These are phyloP conservation scores for Macaranga tanarius DNA, from an alignment of 441 rosid genomes.

Conservation along the genomic window DNA sequence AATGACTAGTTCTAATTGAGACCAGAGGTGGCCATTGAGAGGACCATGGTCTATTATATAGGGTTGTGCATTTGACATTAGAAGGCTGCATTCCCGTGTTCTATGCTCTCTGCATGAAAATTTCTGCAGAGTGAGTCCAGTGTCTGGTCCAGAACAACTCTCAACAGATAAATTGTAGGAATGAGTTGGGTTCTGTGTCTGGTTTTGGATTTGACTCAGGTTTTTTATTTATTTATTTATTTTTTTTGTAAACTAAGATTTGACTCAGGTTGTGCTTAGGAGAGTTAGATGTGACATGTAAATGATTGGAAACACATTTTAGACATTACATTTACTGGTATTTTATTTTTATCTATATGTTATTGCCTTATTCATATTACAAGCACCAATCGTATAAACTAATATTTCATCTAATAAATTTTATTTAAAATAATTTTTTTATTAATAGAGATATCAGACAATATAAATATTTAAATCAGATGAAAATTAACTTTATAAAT, in stretches of 20 bases:
- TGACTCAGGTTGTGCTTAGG: neutral
- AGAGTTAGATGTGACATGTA: neutral
- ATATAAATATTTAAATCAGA: too few species aligned
- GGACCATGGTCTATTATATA: neutral
- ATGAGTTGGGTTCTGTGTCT: neutral
- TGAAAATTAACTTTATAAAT: too few species aligned
- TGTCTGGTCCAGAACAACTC: neutral
- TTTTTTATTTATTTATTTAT: too few species aligned
- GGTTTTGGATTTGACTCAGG: neutral
- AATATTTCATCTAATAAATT: too few species aligned
- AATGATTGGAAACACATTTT: neutral
- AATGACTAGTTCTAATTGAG: neutral
- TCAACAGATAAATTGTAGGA: neutral
- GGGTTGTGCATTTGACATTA: neutral
- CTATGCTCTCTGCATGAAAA: neutral
- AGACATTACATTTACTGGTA: neutral
- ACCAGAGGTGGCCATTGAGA: neutral
- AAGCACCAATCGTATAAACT: too few species aligned
- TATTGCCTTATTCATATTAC: too few species aligned
- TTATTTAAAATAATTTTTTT: too few species aligned
- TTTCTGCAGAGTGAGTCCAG: neutral
- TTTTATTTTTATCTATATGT: neutral
- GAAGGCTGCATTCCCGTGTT: neutral
- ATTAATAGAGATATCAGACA: too few species aligned
- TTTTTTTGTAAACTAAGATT: neutral